Evolutionary conservation across 352 stramenopile species (phyloP).

Genomic region (Globisporangium parvum): DNA sequence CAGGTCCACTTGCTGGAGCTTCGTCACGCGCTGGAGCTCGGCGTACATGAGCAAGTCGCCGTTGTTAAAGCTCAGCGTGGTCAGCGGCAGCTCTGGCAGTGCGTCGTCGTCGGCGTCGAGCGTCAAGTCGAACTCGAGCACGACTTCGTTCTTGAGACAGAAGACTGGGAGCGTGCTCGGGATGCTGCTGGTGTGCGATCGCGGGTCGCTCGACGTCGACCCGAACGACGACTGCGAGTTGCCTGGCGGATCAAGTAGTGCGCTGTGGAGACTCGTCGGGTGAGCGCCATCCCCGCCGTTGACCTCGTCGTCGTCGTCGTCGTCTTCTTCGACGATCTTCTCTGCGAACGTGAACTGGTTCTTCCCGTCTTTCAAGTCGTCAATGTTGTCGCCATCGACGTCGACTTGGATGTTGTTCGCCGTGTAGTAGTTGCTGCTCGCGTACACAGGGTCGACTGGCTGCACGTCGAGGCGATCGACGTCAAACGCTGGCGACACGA

Average conservation of each 20-base stretch:
- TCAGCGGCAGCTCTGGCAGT: constrained; percentile 57
- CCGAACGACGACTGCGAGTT: constrained; percentile 34
- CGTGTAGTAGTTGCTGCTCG: constrained; percentile 80
- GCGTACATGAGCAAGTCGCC: constrained; percentile 80
- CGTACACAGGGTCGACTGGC: constrained; percentile 65
- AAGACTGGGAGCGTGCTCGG: constrained; percentile 62
- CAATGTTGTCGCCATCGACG: constrained; percentile 38
- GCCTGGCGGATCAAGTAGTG: constrained; percentile 7
- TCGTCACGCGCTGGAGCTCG: constrained; percentile 68
- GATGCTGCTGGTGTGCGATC: constrained; percentile 42
- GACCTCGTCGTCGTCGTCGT: constrained; percentile 55
- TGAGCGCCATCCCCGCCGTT: neutral
- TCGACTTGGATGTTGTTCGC: constrained; percentile 82
- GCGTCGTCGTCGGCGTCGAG: constrained; percentile 61
- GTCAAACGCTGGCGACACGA: constrained; percentile 63
- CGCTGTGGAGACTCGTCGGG: constrained; percentile 4
- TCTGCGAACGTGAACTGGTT: constrained; percentile 61
- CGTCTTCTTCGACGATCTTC: constrained; percentile 59
- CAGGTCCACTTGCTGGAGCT: constrained; percentile 65
- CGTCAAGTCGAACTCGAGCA: constrained; percentile 78
- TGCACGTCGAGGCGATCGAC: constrained; percentile 58
- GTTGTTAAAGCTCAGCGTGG: constrained; percentile 73
- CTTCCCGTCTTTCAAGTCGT: constrained; percentile 21
- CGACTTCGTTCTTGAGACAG: constrained; percentile 76
- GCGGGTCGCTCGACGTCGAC: constrained; percentile 49